Conservation (phyloP, 2,329 filamentous ascomycete species). For the Diaporthe sp. region DNA sequence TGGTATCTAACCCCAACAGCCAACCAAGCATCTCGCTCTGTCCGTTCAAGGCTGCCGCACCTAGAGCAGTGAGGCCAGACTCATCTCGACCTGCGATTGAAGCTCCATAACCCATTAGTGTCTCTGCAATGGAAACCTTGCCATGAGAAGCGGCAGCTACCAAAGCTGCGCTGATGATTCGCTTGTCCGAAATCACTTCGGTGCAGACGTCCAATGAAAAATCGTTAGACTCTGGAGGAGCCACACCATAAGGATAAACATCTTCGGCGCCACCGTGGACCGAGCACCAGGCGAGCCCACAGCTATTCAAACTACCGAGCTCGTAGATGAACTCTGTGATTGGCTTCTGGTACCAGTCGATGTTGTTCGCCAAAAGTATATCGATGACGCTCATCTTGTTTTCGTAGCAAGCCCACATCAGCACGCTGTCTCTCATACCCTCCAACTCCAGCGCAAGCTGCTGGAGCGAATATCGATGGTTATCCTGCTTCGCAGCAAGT, state of each 20-base stretch:
- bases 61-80: not conserved
- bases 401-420: not conserved
- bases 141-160: not conserved
- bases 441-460: not conserved
- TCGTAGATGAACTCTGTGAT: not conserved
- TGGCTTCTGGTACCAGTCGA: not conserved
- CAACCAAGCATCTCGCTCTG: not conserved
- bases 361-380: not conserved
- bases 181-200: not conserved
- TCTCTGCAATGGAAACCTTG: not conserved
- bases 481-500: not conserved
- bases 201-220: not conserved
- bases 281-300: not conserved
- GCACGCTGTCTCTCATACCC: not conserved
- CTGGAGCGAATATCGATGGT: not conserved
- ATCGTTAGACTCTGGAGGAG: not conserved
- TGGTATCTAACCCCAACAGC: not conserved
- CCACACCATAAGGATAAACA: not conserved
- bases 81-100: not conserved
- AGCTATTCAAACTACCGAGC: accelerated
- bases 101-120: not conserved
- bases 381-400: not conserved
- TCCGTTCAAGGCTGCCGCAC: not conserved
- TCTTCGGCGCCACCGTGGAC: not conserved
- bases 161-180: not conserved